These are phyloP conservation scores for Coelastrella sp. DNA, from an alignment of 139 green algal species.

Conservation along the genomic window DNA sequence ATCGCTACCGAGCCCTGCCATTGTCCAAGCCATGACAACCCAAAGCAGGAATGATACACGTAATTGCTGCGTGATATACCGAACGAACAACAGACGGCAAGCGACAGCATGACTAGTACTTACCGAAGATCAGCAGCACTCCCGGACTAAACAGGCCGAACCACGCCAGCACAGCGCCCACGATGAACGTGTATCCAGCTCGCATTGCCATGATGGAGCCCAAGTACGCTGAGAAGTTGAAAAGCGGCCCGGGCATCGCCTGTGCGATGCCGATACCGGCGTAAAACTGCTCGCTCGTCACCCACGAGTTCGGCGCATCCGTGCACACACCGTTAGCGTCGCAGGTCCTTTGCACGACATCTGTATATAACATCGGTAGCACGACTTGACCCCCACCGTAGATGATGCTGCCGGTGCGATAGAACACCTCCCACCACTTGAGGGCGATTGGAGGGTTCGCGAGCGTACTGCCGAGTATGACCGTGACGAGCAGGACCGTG, in stretches of 20 bases:
- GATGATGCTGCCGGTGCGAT: slow-evolving; percentile 90
- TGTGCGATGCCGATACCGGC: slow-evolving; percentile 78
- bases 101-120: background rate
- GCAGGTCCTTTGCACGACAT: slow-evolving; percentile 78
- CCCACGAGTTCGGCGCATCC: slow-evolving; percentile 76
- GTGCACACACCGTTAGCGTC: background rate
- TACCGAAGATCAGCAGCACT: slow-evolving; percentile 91
- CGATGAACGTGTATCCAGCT: slow-evolving; percentile 64
- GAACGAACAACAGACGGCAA: too few species aligned
- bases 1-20: too few species aligned
- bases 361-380: slow-evolving; percentile 89
- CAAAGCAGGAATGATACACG: too few species aligned
- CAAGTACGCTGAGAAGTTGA: slow-evolving; percentile 98
- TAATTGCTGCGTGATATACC: too few species aligned
- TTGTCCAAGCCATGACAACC: too few species aligned
- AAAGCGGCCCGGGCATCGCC: slow-evolving; percentile 94
- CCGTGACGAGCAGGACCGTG: slow-evolving; percentile 62
- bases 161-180: slow-evolving; percentile 85
- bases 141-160: slow-evolving; percentile 93
- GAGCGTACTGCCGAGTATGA: slow-evolving; percentile 49
- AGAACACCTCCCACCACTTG: slow-evolving; percentile 76
- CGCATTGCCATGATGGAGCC: slow-evolving; percentile 87
- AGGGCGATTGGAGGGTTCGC: slow-evolving; percentile 24
- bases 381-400: slow-evolving; percentile 96
- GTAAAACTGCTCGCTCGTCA: slow-evolving; percentile 91